Evolutionary conservation across 2,329 filamentous ascomycete genomes (phyloP).

Genomic region (Colletotrichum nymphaeae): DNA sequence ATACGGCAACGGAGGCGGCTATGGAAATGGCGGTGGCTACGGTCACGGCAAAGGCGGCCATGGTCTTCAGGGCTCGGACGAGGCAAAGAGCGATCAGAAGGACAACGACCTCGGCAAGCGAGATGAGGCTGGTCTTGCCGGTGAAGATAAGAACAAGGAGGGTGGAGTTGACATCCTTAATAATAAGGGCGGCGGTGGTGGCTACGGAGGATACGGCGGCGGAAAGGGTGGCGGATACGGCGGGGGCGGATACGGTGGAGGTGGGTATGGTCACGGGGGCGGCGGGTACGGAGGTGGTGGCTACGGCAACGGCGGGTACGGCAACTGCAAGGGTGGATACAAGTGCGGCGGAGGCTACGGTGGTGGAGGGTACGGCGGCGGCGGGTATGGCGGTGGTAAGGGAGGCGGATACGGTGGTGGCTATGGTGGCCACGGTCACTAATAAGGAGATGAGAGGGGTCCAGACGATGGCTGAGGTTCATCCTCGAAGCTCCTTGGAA

Average conservation of each 20-base stretch:
- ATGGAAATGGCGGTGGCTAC: background rate
- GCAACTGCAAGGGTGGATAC: background rate
- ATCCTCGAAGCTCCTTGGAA: background rate
- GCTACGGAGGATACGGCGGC: background rate
- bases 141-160: background rate
- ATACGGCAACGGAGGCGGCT: background rate
- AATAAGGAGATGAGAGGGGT: background rate
- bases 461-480: background rate
- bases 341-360: background rate
- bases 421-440: background rate
- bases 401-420: background rate
- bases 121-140: background rate
- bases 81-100: background rate
- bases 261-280: background rate
- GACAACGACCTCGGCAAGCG: conserved; percentile 4
- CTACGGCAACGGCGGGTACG: background rate
- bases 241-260: background rate
- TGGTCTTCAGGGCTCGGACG: background rate
- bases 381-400: background rate
- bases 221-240: background rate
- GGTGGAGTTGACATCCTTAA: background rate
- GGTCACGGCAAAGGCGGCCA: background rate
- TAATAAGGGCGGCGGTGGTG: background rate
- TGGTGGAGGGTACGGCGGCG: background rate
- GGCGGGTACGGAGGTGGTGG: background rate